Evolutionary conservation across 306 rosid genomes (phyloP).

Genomic region (Cucurbita pepo): DNA sequence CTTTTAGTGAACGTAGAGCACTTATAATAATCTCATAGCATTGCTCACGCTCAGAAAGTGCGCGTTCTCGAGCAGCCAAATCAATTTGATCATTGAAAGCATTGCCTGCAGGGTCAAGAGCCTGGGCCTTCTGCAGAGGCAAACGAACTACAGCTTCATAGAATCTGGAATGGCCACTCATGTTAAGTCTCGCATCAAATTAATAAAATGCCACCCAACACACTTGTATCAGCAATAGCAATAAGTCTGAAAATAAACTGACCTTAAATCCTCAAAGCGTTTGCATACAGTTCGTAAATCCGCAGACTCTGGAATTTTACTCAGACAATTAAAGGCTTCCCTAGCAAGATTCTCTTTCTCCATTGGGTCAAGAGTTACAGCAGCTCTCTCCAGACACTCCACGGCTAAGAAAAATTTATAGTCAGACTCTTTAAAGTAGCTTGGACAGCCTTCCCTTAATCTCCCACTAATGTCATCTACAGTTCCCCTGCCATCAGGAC

Average conservation of each 20-base stretch:
- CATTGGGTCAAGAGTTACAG: conserved; percentile 44
- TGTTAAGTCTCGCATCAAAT: conserved; percentile 14
- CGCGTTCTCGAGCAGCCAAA: conserved; percentile 59
- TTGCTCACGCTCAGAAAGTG: conserved; percentile 64
- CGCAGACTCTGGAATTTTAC: conserved; percentile 93
- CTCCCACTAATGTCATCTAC: conserved; percentile 90
- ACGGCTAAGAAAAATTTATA: conserved; percentile 89
- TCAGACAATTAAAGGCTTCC: conserved; percentile 69
- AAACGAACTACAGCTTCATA: conserved; percentile 93
- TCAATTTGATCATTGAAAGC: conserved; percentile 82
- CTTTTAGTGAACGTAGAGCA: conserved; percentile 72
- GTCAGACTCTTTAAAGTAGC: conserved; percentile 97
- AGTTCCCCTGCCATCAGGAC: conserved; percentile 97
- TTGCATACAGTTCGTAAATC: conserved; percentile 83
- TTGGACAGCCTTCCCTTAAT: conserved; percentile 93
- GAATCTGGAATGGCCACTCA: conserved; percentile 42
- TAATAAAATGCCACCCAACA: not conserved
- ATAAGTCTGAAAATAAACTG: conserved; percentile 10
- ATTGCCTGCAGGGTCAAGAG: conserved; percentile 84
- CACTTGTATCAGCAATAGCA: not conserved
- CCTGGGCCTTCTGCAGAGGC: conserved; percentile 95
- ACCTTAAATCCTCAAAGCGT: conserved; percentile 96
- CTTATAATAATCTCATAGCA: conserved; percentile 81
- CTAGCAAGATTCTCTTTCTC: conserved; percentile 78
- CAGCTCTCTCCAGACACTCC: conserved; percentile 94